phyloP scores from a whole-genome alignment of 2,329 filamentous ascomycete genomes.

The Tolypocladium pustulatum region DNA sequence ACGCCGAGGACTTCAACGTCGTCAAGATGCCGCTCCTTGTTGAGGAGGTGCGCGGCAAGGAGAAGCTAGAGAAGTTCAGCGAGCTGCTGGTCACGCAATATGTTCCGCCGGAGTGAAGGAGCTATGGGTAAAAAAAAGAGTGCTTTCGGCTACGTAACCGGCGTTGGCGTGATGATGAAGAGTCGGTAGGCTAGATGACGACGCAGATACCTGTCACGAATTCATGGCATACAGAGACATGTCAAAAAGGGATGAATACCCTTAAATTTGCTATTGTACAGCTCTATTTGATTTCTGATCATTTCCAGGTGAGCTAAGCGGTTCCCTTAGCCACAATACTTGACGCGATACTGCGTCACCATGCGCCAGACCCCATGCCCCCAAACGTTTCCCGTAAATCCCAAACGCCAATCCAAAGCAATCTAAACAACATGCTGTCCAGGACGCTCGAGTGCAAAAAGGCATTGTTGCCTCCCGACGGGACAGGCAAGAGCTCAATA shows the following conservation, averaged over 20 bases:
- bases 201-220: neutral
- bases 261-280: neutral
- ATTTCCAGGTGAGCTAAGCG: too few relatives aligned
- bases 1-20: slow-evolving; percentile 92
- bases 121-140: neutral
- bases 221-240: neutral
- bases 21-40: slow-evolving; percentile 96
- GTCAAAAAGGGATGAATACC: slow-evolving; percentile 1
- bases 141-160: neutral
- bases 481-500: neutral
- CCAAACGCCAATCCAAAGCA: neutral
- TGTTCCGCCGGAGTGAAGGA: slow-evolving; percentile 48
- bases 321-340: neutral
- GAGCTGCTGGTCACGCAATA: slow-evolving; percentile 74
- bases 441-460: neutral
- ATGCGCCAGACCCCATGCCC: neutral
- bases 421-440: neutral
- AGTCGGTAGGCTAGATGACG: neutral
- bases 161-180: neutral
- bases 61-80: slow-evolving; percentile 83
- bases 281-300: neutral
- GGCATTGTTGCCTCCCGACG: neutral
- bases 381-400: neutral
- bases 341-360: neutral
- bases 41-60: slow-evolving; percentile 92